phyloP scores from a whole-genome alignment of 2,329 filamentous ascomycete species.

The Ilyonectria destructans region DNA sequence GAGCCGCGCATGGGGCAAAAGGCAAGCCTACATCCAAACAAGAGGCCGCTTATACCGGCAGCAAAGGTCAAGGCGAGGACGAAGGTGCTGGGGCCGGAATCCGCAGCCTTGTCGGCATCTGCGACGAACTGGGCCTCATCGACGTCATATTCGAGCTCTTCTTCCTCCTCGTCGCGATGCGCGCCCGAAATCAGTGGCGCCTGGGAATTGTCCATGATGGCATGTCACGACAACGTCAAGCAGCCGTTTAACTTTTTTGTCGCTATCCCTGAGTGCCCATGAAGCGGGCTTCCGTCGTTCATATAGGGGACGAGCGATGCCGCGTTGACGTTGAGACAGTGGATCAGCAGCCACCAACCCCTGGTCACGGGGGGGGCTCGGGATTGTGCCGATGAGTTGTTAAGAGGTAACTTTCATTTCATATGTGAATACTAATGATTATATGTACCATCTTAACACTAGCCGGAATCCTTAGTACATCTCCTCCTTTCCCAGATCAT shows the following conservation, averaged over 20 bases:
- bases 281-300: slow-evolving; percentile 27
- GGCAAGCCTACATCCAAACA: slow-evolving; percentile 75
- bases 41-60: slow-evolving; percentile 77
- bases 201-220: slow-evolving; percentile 56
- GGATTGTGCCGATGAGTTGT: slow-evolving; percentile 18
- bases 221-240: slow-evolving; percentile 18
- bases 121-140: slow-evolving; percentile 44
- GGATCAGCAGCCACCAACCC: slow-evolving; percentile 40
- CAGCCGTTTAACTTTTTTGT: slow-evolving; percentile 14
- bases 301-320: slow-evolving; percentile 22
- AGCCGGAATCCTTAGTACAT: slow-evolving; percentile 8
- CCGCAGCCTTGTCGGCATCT: slow-evolving; percentile 49
- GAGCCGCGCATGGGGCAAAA: not conserved
- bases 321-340: slow-evolving; percentile 35
- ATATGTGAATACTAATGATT: rapidly evolving
- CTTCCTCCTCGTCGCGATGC: slow-evolving; percentile 49
- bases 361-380: slow-evolving; percentile 45
- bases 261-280: slow-evolving; percentile 30
- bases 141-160: slow-evolving; percentile 53
- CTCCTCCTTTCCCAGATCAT: slow-evolving; percentile 8
- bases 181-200: slow-evolving; percentile 57
- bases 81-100: slow-evolving; percentile 63
- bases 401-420: slow-evolving; percentile 21
- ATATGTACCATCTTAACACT: slow-evolving; percentile 37
- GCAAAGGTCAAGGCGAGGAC: slow-evolving; percentile 76